Base-by-base conservation (phyloP, 2,329 filamentous ascomycete genomes). In the Apiospora aurea region DNA sequence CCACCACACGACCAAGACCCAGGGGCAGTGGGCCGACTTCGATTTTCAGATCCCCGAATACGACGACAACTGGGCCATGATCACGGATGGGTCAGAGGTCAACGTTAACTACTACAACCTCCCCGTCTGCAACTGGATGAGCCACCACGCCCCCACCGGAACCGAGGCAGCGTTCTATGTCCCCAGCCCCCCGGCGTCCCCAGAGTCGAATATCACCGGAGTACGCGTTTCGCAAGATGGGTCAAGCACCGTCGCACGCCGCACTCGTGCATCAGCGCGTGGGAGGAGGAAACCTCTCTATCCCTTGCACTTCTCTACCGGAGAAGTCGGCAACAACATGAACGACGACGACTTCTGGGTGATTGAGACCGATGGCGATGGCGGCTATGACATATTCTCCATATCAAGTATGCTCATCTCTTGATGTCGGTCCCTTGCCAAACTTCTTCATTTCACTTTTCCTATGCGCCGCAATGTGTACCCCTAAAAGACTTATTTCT, bases 311-410 rank as follows among this genome's bases (percentile, higher is more conserved):
- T 72, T 72, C 16, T 71, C 71, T 11, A 66, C 73, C 13, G 70
- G 72, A 13, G 64, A 70, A 7, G 72, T 77, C 8, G 74, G 72
- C 14, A 71, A 75, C 61, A 73, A 76, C 57, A 71, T 73, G 51
- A 24, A 26, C 18, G 44, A 71, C 8, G 69, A 74, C 11, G 70
- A 73, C 41, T 72, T 73, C 14, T 76, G 75, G 73, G 70, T 77
- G 10, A 66, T 76, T 64, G 71, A 75, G 43, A 43, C 51, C 18
- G 75, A 76, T 38, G 69, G 47, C 16, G n/a, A 16, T 26, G 64
- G 7, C 8, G 74, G 73, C 18, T 74, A 71, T 46, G 69, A 76
- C 14, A 70, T 73, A 21, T 73, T 70, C n/a, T 44, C 43, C 11
- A 72, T 73, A 5, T 57, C 71, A 44, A 41, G 72, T 72, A 41